Evolutionary conservation across 228 moss, liverwort and hornwort species (phyloP).

Genomic region (Sphagnum magellanicum): DNA sequence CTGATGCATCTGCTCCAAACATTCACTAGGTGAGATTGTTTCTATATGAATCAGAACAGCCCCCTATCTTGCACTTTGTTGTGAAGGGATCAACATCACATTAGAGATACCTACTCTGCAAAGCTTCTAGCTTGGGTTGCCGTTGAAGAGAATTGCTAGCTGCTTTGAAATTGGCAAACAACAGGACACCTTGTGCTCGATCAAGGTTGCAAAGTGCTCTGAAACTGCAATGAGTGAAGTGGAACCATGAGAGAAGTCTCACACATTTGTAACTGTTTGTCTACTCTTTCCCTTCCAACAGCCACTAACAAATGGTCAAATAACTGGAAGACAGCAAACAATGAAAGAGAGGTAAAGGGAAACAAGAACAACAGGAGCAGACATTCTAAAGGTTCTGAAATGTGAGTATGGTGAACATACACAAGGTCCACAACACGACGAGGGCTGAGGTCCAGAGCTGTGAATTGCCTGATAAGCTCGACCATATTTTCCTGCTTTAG

Average conservation of each 20-base stretch:
- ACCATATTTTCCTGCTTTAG: conserved; percentile 67
- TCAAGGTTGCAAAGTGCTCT: conserved; percentile 78
- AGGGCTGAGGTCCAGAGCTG: conserved; percentile 71
- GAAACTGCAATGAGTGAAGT: conserved; percentile 41
- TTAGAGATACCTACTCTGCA: conserved; percentile 44
- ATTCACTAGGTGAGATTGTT: background rate
- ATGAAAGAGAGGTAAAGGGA: background rate
- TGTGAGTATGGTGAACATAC: conserved; percentile 24
- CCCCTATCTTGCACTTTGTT: background rate
- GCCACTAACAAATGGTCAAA: too few species aligned
- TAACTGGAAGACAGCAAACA: background rate
- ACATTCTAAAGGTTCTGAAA: background rate
- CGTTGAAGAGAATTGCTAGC: conserved; percentile 59
- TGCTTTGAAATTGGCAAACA: conserved; percentile 64
- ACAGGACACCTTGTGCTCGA: conserved; percentile 63
- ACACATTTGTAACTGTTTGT: too few species aligned
- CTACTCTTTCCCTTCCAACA: too few species aligned
- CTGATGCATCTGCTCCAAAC: conserved; percentile 55
- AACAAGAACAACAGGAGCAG: background rate
- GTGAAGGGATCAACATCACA: background rate
- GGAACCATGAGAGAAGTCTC: too few species aligned
- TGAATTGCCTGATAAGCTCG: conserved; percentile 40
- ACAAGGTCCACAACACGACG: conserved; percentile 75
- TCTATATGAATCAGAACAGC: background rate
- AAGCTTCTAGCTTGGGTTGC: conserved; percentile 71